Conservation (phyloP, 345 rosid species). For the Raphanus raphanistrum region DNA sequence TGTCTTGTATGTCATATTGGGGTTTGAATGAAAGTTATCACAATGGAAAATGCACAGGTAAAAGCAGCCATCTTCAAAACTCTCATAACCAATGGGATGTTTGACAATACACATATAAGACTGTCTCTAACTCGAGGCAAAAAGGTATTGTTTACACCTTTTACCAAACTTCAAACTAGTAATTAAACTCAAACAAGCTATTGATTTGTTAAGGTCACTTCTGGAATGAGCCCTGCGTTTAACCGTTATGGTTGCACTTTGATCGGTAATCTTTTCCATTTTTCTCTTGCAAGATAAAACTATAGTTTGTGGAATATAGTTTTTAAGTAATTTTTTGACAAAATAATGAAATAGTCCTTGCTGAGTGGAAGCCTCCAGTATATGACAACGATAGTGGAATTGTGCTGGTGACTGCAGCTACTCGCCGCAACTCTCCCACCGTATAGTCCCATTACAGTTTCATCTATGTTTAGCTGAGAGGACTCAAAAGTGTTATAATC, state of each 20-base stretch:
- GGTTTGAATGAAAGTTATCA: not conserved
- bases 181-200: constrained; percentile 1
- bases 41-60: constrained; percentile 35
- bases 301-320: not conserved
- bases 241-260: constrained; percentile 85
- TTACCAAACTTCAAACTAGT: not conserved
- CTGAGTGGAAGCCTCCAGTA: constrained; percentile 95
- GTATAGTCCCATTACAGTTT: constrained; percentile 40
- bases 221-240: constrained; percentile 96
- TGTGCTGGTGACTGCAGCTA: constrained; percentile 77
- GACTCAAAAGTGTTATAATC: not conserved
- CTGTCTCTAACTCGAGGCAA: constrained; percentile 88
- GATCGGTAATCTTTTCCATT: constrained; percentile 51
- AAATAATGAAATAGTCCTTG: constrained; percentile 64
- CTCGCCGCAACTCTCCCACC: constrained; percentile 90
- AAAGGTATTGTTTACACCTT: constrained; percentile 43
- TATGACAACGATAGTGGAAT: constrained; percentile 81
- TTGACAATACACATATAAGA: constrained; percentile 81
- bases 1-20: not conserved
- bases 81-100: constrained; percentile 81
- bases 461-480: not conserved
- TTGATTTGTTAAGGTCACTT: constrained; percentile 60
- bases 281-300: not conserved
- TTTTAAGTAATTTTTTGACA: not conserved
- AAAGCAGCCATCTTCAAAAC: constrained; percentile 86